Base-by-base conservation (phyloP, 1,284 basidiomycete genomes). In the Somion occarium region DNA sequence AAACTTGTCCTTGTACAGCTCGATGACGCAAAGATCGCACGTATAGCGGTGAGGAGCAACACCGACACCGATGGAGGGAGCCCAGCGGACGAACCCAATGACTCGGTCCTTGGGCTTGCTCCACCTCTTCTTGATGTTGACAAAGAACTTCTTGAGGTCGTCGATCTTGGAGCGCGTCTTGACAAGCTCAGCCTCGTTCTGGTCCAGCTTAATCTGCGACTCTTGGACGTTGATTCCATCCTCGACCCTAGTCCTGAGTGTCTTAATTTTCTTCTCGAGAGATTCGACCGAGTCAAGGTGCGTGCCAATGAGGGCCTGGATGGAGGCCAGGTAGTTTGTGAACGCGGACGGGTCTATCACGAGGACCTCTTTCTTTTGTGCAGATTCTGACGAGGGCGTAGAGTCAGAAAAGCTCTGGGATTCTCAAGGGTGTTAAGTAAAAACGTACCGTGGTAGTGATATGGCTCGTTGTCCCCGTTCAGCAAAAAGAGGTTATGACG, bases 291-390 rank as follows among this genome's bases (percentile, higher is more conserved):
- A 49, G 48, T 60, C 46, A 37, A 44, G 64, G 22, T 61, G 57
- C 19, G 12, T 66, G 46, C 61, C 58, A 45, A 73, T 73, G 27
- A 34, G 34, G 44, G 44, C 63, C 64, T 69, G 57, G 51, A 73
- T 68, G 53, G 63, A 67, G 5, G 25, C 55, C 18, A 68, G 52
- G 58, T 58, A 63, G 57, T 66, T 53, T 3, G 27, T 53, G 67
- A 70, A 73, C 1, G 64, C 66, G 0, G n/a, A 30, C 26, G 24
- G 41, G 48, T 69, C 66, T 70, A 73, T 70, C 2, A 73, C 23
- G 34, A 73, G n/a, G 49, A 74, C 72, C 44, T 73, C 38, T 57
- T 61, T 66, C 68, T 64, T 70, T 11, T 64, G 69, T 23, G 20
- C 56, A 44, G 59, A 55, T 37, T 50, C 47, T 57, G 43, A 48